phyloP scores from a whole-genome alignment of 768 basidiomycete species.

The Cantharellus cinnabarinus region DNA sequence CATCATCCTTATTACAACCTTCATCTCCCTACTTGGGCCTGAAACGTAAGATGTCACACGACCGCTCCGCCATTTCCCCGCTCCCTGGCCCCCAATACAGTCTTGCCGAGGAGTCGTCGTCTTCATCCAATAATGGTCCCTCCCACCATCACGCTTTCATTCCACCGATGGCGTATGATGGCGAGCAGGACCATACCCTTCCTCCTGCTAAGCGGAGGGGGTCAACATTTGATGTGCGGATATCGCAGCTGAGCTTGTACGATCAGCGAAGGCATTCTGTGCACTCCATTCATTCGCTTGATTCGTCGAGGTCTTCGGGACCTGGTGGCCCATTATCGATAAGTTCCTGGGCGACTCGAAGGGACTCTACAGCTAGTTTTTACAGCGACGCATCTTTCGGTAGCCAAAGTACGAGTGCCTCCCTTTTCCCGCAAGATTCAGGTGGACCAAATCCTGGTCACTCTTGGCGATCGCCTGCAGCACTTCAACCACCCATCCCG shows the following conservation, averaged over 20 bases:
- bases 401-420: too few relatives aligned
- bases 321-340: not conserved
- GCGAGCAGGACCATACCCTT: conserved; percentile 25
- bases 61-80: not conserved
- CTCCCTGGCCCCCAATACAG: not conserved
- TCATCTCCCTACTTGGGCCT: not conserved
- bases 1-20: not conserved
- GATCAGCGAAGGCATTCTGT: conserved; percentile 37
- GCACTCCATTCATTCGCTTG: conserved; percentile 26
- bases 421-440: too few relatives aligned
- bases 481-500: conserved; percentile 13
- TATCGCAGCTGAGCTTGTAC: conserved; percentile 54
- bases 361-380: conserved; percentile 52
- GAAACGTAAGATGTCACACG: not conserved
- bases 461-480: conserved; percentile 10
- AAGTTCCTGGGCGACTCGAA: conserved; percentile 31
- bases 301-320: conserved; percentile 25
- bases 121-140: not conserved
- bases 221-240: conserved; percentile 60
- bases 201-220: conserved; percentile 58
- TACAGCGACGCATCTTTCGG: conserved; percentile 35
- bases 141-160: not conserved
- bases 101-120: not conserved
- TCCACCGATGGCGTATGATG: not conserved
- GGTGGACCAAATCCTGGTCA: too few relatives aligned